Evolutionary conservation across 192 early-diverging fungal genomes (phyloP), one percentile per base, ranked within the genome.

Genomic region (Entrophospora sp.): DNA sequence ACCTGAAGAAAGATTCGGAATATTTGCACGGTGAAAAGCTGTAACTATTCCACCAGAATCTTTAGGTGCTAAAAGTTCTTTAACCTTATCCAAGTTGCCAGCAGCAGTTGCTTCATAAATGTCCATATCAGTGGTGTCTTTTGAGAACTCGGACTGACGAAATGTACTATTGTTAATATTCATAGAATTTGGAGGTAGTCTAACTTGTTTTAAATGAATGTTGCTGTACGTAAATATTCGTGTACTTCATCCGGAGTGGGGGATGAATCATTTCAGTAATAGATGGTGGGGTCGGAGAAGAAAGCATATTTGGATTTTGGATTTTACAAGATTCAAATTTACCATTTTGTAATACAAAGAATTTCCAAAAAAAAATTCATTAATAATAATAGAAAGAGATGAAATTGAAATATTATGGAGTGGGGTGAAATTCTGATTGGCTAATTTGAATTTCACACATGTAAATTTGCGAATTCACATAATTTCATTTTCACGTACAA

Each of bases 231-330:
- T n/a, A n/a, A n/a, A 30, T 81, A 74, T 22, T 69, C 58, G 27
- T 85, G 84, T 2, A 72, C 77, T 64, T 80, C 77, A 14, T 79
- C 81, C 40, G 84, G 81, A 83, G 69, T 14, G 81, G 77, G 12
- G 84, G 81, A 34, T 76, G 74, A 40, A 83, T 76, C 61, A 80
- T 80, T 12, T 79, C 76, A 25, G 79, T 76, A 53, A 81, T 73
- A 22, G 0, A 8, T 32, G 8, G 53, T 20, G 53, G 27, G 24
- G 31, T 25, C 7, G 25, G 24, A 14, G 53, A 20, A 1, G 53
- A 57, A 57, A 28, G 18, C 53, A 57, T 34, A 10, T 34, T 57
- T n/a, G n/a, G n/a, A n/a, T n/a, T n/a, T n/a, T n/a, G n/a, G n/a
- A n/a, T n/a, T n/a, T n/a, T n/a, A n/a, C n/a, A n/a, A n/a, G n/a